A percentile compares a stretch with the other conserved stretches of the same genome.
Conservation (phyloP, 768 basidiomycete species). For the Psilocybe azurescens region DNA sequence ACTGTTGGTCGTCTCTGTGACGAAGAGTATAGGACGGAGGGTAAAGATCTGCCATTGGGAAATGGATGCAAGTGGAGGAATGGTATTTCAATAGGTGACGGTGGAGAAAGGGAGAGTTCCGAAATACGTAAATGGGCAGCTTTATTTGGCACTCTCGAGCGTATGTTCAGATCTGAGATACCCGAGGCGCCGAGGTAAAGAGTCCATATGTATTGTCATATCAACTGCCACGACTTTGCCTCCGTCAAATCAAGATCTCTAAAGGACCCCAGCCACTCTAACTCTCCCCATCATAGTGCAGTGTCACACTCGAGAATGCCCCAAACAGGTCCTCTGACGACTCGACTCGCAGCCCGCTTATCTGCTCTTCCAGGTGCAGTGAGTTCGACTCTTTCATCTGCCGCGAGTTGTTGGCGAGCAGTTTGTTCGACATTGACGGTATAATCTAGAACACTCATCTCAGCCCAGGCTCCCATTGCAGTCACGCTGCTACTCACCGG, state of each 20-base stretch:
- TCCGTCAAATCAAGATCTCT: conserved; percentile 28
- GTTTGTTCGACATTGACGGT: conserved; percentile 75
- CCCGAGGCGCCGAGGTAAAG: conserved; percentile 47
- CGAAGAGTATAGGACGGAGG: conserved; percentile 46
- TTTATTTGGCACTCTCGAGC: conserved; percentile 26
- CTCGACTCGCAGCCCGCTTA: conserved; percentile 47
- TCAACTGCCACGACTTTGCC: conserved; percentile 25
- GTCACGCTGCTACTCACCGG: conserved; percentile 64
- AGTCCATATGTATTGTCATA: conserved; percentile 29
- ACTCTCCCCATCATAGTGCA: conserved; percentile 80
- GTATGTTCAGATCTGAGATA: conserved; percentile 37
- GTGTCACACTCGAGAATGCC: conserved; percentile 89
- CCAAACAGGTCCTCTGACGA: conserved; percentile 73
- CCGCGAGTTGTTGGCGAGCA: conserved; percentile 90
- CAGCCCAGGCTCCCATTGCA: conserved; percentile 16
- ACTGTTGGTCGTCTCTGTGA: conserved; percentile 5
- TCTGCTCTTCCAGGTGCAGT: conserved; percentile 83
- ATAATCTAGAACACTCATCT: conserved; percentile 63
- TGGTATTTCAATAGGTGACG: conserved; percentile 36
- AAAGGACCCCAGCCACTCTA: conserved; percentile 12
- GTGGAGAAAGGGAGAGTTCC: conserved; percentile 52
- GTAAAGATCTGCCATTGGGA: conserved; percentile 63
- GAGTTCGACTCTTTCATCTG: conserved; percentile 89
- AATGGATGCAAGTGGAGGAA: conserved; percentile 22
- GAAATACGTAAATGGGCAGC: conserved; percentile 44